phyloP scores from a whole-genome alignment of 2,329 filamentous ascomycete species.

The Xylaria sp. region DNA sequence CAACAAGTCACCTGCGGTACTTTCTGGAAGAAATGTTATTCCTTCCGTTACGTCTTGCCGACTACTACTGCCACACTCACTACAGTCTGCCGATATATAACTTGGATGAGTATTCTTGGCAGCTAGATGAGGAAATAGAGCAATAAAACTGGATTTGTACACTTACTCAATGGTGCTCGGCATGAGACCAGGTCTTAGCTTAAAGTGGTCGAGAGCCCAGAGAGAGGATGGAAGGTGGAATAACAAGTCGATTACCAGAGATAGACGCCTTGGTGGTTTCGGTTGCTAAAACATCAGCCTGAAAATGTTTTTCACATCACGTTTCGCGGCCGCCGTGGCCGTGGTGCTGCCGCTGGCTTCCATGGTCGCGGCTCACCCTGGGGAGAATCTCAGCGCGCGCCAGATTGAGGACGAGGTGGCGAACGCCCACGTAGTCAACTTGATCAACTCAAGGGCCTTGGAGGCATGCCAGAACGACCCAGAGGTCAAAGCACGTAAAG shows the following conservation, averaged over 20 bases:
- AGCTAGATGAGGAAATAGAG: constrained; percentile 28
- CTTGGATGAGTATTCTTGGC: constrained; percentile 28
- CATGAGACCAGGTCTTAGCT: constrained; percentile 1
- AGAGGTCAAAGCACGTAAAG: constrained; percentile 54
- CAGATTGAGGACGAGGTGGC: constrained; percentile 45
- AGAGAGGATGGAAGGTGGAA: neutral
- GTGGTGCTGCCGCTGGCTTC: constrained; percentile 41
- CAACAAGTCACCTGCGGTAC: constrained; percentile 16
- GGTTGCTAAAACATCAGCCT: neutral
- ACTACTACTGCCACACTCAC: constrained; percentile 26
- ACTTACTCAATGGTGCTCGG: neutral
- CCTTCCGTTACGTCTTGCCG: constrained; percentile 33
- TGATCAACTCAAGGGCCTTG: constrained; percentile 50
- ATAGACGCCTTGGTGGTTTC: neutral
- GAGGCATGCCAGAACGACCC: constrained; percentile 54
- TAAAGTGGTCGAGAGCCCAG: constrained; percentile 31
- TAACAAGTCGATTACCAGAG: neutral
- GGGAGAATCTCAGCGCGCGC: constrained; percentile 46
- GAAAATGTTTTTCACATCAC: constrained; percentile 42
- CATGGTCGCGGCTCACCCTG: constrained; percentile 45
- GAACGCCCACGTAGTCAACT: constrained; percentile 47
- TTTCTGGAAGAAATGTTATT: constrained; percentile 32
- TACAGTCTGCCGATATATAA: constrained; percentile 31
- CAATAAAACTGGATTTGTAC: constrained; percentile 28
- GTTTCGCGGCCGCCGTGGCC: constrained; percentile 40